Conservation (phyloP, 306 rosid species). For the Parietaria judaica region DNA sequence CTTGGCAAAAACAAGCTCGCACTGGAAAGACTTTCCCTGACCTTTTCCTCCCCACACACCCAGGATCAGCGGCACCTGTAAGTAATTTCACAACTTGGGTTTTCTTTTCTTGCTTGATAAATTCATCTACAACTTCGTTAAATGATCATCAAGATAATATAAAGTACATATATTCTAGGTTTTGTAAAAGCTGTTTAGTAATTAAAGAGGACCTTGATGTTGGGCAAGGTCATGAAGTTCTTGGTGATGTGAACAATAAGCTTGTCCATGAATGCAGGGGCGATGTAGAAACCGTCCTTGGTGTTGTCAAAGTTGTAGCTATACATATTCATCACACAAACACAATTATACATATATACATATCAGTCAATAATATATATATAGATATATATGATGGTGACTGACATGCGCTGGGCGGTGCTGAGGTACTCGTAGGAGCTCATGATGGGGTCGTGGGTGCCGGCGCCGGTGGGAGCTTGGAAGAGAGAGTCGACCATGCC, state of each 20-base stretch:
- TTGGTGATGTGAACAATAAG: slow-evolving; percentile 93
- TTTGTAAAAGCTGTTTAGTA: neutral
- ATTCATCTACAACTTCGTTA: no score
- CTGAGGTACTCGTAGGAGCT: slow-evolving; percentile 87
- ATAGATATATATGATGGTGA: neutral
- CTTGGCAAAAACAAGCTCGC: slow-evolving; percentile 93
- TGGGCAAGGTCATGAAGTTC: slow-evolving; percentile 83
- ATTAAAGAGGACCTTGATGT: slow-evolving; percentile 53
- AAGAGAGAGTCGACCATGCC: slow-evolving; percentile 79
- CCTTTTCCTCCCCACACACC: slow-evolving; percentile 99
- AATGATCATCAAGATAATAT: no score
- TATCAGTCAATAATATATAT: neutral
- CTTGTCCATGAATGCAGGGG: slow-evolving; percentile 98
- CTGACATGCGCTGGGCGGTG: slow-evolving; percentile 64
- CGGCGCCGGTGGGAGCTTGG: slow-evolving; percentile 55
- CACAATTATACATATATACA: neutral
- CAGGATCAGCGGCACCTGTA: slow-evolving; percentile 80
- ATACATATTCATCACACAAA: neutral
- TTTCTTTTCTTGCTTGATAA: no score
- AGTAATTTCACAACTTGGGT: neutral
- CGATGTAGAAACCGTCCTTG: slow-evolving; percentile 76
- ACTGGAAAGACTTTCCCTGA: slow-evolving; percentile 96
- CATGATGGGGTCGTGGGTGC: slow-evolving; percentile 78
- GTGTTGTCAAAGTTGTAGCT: slow-evolving; percentile 75
- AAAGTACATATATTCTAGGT: no score